Conservation (phyloP, 495 filamentous ascomycete species). For the Lophiostoma macrostomum region DNA sequence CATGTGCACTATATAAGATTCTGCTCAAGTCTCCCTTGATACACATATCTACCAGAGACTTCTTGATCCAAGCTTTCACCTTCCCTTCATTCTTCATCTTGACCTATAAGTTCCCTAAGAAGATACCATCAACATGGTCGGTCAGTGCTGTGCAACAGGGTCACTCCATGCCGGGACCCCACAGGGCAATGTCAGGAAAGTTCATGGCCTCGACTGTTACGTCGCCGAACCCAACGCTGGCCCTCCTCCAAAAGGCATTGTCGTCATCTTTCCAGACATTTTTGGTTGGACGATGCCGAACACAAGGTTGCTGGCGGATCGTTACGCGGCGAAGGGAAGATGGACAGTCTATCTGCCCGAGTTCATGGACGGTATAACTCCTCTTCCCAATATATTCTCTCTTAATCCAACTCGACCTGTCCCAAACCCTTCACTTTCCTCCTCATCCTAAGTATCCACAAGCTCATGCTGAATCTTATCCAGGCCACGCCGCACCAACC, state of each 20-base stretch:
- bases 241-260: slow-evolving; percentile 30
- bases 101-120: too few species aligned
- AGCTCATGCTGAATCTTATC: too few species aligned
- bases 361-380: slow-evolving; percentile 32
- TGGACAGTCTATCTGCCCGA: slow-evolving; percentile 31
- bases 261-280: slow-evolving; percentile 39
- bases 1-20: too few species aligned
- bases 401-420: too few species aligned
- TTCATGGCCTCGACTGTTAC: slow-evolving; percentile 38
- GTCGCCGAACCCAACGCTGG: slow-evolving; percentile 11
- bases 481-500: slow-evolving; percentile 18
- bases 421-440: too few species aligned
- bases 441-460: too few species aligned
- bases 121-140: slow-evolving; percentile 1
- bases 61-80: too few species aligned
- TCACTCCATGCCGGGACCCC: slow-evolving; percentile 36
- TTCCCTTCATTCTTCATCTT: too few species aligned
- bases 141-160: slow-evolving; percentile 36
- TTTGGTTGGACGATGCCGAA: slow-evolving; percentile 37
- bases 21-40: too few species aligned
- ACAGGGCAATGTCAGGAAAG: slow-evolving; percentile 28
- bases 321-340: slow-evolving; percentile 30
- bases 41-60: too few species aligned
- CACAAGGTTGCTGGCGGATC: slow-evolving; percentile 36
- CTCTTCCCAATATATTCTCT: too few species aligned